A percentile compares a stretch with the other conserved stretches of the same genome.
Conservation (phyloP, 768 basidiomycete genomes). For the Leccinum truebloodii region DNA sequence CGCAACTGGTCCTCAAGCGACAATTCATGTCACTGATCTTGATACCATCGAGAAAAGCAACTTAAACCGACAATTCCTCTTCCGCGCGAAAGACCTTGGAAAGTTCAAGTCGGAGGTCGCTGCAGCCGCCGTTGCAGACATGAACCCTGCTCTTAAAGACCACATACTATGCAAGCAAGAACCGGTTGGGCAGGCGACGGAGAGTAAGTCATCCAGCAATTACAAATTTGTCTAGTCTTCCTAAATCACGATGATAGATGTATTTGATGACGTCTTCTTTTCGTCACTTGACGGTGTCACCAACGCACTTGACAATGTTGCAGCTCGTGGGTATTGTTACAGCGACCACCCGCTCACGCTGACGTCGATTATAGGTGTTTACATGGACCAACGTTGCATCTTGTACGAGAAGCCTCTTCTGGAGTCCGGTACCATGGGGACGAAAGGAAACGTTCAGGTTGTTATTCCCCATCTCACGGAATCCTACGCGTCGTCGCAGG, state of each 20-base stretch:
- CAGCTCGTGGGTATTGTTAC: constrained; percentile 69
- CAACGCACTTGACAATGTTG: constrained; percentile 95
- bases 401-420: constrained; percentile 95
- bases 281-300: constrained; percentile 88
- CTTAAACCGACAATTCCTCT: constrained; percentile 96
- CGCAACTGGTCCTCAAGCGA: constrained; percentile 73
- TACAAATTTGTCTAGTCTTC: constrained; percentile 1
- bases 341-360: background rate
- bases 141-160: constrained; percentile 89
- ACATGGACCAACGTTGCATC: constrained; percentile 98
- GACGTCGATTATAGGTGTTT: constrained; percentile 60
- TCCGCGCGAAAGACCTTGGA: constrained; percentile 93
- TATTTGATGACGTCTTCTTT: constrained; percentile 91
- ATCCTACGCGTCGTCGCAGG: constrained; percentile 96
- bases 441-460: constrained; percentile 97
- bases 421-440: constrained; percentile 97
- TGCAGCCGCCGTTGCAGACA: constrained; percentile 85
- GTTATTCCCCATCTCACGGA: constrained; percentile 93
- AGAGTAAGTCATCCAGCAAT: constrained; percentile 58
- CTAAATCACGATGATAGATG: constrained; percentile 48
- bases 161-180: constrained; percentile 91
- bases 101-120: constrained; percentile 98
- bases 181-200: constrained; percentile 88
- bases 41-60: constrained; percentile 99
- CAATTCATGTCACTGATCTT: constrained; percentile 92